phyloP scores from a whole-genome alignment of 2,329 filamentous ascomycete species.

The Alternaria alternata region DNA sequence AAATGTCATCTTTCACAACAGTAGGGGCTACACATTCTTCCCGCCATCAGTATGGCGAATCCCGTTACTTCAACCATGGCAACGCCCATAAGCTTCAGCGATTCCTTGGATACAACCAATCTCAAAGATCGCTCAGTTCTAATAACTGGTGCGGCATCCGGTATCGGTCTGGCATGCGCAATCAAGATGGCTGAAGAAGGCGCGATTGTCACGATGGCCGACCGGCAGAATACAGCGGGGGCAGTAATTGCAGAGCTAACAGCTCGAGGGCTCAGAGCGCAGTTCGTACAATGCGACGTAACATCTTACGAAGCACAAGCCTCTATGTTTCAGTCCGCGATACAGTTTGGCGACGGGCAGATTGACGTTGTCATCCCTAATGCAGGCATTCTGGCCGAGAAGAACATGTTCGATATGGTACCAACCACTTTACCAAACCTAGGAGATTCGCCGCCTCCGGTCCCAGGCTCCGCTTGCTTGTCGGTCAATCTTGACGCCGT shows the following conservation, averaged over 20 bases:
- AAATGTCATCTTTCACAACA: neutral
- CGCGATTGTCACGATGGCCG: conserved; percentile 36
- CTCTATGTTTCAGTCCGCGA: conserved; percentile 41
- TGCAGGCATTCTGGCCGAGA: conserved; percentile 39
- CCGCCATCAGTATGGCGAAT: conserved; percentile 2
- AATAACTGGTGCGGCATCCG: conserved; percentile 38
- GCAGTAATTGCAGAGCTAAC: conserved; percentile 18
- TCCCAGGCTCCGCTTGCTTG: conserved; percentile 25
- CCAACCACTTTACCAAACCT: conserved; percentile 14
- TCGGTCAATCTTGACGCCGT: conserved; percentile 36
- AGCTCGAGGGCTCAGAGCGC: conserved; percentile 28
- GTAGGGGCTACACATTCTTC: neutral
- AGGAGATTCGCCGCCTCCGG: conserved; percentile 26
- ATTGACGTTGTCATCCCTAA: conserved; percentile 45
- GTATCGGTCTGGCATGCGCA: conserved; percentile 37
- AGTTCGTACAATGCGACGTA: conserved; percentile 45
- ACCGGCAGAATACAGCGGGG: conserved; percentile 27
- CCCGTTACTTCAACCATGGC: neutral
- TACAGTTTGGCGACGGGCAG: conserved; percentile 31
- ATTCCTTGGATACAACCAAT: conserved; percentile 11
- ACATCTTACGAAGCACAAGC: conserved; percentile 39
- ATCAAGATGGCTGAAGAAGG: conserved; percentile 29
- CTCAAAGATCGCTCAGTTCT: conserved; percentile 31
- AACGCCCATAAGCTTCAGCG: conserved; percentile 5
- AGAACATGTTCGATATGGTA: conserved; percentile 36